phyloP scores from a whole-genome alignment of 192 early-diverging fungal species.

The Entomortierella beljakovae region DNA sequence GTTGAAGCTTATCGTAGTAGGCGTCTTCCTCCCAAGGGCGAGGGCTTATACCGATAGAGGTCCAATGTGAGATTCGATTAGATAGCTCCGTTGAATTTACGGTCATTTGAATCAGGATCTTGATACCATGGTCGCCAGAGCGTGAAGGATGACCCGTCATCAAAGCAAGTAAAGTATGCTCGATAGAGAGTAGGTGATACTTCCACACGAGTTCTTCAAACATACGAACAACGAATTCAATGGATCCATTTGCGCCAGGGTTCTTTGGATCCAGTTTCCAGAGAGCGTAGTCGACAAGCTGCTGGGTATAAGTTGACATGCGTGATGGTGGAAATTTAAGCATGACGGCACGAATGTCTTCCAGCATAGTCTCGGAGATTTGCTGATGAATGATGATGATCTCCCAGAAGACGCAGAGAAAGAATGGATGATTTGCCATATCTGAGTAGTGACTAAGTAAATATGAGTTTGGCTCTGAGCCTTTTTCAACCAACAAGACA shows the following conservation, averaged over 20 bases:
- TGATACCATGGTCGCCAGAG: slow-evolving; percentile 40
- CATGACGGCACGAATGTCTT: slow-evolving; percentile 72
- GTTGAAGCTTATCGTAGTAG: slow-evolving; percentile 71
- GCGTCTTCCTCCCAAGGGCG: slow-evolving; percentile 79
- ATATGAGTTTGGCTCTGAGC: slow-evolving; percentile 46
- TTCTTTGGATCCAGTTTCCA: slow-evolving; percentile 54
- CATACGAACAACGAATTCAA: slow-evolving; percentile 53
- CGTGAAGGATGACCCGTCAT: slow-evolving; percentile 66
- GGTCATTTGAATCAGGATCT: slow-evolving; percentile 57
- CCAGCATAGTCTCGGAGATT: slow-evolving; percentile 37
- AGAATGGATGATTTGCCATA: slow-evolving; percentile 69
- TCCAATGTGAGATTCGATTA: slow-evolving; percentile 75
- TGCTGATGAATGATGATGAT: slow-evolving; percentile 52
- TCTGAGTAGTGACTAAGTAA: slow-evolving; percentile 66
- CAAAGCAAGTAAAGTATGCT: slow-evolving; percentile 78
- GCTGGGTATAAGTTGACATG: slow-evolving; percentile 75
- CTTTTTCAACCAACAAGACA: slow-evolving; percentile 43
- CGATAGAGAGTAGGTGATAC: slow-evolving; percentile 73
- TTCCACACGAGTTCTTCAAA: slow-evolving; percentile 81
- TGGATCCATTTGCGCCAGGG: slow-evolving; percentile 29
- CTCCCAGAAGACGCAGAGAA: slow-evolving; percentile 77
- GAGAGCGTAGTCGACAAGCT: slow-evolving; percentile 76
- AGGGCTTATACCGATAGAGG: slow-evolving; percentile 68
- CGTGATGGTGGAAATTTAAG: slow-evolving; percentile 75
- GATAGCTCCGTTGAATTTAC: slow-evolving; percentile 61